These are phyloP conservation scores for Fusarium sp. DNA, from an alignment of 2,329 filamentous ascomycete genomes.

Conservation along the genomic window DNA sequence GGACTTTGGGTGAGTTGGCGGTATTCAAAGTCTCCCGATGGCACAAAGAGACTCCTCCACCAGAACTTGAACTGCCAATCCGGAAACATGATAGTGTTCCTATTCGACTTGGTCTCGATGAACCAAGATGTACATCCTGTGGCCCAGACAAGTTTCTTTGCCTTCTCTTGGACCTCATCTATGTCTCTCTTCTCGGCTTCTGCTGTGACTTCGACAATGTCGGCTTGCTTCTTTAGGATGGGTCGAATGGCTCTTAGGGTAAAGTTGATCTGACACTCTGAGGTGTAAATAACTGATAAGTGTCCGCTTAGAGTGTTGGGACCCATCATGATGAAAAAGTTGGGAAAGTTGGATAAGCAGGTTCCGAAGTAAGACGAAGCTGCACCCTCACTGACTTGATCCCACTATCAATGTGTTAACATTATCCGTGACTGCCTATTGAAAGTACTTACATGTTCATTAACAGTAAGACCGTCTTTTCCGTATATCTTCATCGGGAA, in stretches of 20 bases:
- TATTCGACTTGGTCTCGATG: conserved; percentile 58
- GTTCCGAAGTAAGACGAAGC: conserved; percentile 62
- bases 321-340: conserved; percentile 53
- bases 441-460: conserved; percentile 54
- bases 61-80: conserved; percentile 64
- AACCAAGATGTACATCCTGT: conserved; percentile 66
- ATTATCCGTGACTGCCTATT: fast-evolving
- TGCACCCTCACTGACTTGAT: conserved; percentile 38
- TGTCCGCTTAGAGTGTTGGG: conserved; percentile 59
- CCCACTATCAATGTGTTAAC: conserved; percentile 47
- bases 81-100: conserved; percentile 65
- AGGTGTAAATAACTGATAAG: conserved; percentile 62
- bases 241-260: conserved; percentile 51
- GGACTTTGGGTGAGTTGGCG: background rate
- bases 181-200: conserved; percentile 42
- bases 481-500: conserved; percentile 61
- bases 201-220: conserved; percentile 48
- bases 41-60: conserved; percentile 59
- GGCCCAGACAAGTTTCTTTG: conserved; percentile 60
- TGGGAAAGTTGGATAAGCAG: conserved; percentile 59
- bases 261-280: conserved; percentile 65
- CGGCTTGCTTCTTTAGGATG: conserved; percentile 46
- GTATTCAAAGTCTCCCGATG: conserved; percentile 52
- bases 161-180: conserved; percentile 54
- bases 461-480: conserved; percentile 53